phyloP scores from a whole-genome alignment of 2,329 filamentous ascomycete genomes.

The Fusarium sp. region DNA sequence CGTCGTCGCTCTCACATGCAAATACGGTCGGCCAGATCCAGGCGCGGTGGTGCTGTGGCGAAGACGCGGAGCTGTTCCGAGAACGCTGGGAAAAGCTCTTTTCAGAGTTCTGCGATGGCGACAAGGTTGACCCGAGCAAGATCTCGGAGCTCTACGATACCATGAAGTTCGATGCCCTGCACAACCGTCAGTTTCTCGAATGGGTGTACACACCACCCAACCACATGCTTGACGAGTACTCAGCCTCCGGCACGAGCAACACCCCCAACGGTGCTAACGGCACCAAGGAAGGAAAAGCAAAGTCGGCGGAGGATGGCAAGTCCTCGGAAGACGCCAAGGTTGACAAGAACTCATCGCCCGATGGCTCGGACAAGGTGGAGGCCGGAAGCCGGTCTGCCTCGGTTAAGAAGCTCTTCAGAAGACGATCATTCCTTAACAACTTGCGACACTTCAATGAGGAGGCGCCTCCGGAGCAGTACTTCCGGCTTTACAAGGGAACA shows the following conservation, averaged over 20 bases:
- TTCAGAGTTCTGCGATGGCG: constrained; percentile 93
- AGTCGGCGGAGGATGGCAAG: constrained; percentile 56
- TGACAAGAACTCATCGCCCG: constrained; percentile 46
- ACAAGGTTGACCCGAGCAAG: constrained; percentile 99
- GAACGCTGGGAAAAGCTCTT: constrained; percentile 99
- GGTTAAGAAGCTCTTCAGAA: constrained; percentile 65
- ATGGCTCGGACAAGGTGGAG: constrained; percentile 56
- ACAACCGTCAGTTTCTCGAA: constrained; percentile 95
- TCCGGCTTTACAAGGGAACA: constrained; percentile 87
- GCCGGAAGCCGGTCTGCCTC: constrained; percentile 50
- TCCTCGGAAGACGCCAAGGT: constrained; percentile 52
- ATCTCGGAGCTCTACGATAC: constrained; percentile 98
- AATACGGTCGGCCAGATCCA: constrained; percentile 80
- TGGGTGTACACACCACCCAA: constrained; percentile 95
- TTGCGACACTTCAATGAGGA: constrained; percentile 64
- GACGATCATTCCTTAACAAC: constrained; percentile 70
- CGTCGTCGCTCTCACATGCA: constrained; percentile 68
- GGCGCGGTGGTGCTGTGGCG: constrained; percentile 93
- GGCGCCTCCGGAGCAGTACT: constrained; percentile 78
- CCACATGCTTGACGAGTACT: constrained; percentile 78
- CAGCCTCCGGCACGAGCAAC: constrained; percentile 53
- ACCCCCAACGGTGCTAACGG: constrained; percentile 41
- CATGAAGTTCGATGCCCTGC: constrained; percentile 98
- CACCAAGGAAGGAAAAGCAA: constrained; percentile 56
- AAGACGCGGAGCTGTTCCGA: constrained; percentile 93